Conservation (phyloP, 176 grass and related monocot genomes). For the Oryza australiensis region DNA sequence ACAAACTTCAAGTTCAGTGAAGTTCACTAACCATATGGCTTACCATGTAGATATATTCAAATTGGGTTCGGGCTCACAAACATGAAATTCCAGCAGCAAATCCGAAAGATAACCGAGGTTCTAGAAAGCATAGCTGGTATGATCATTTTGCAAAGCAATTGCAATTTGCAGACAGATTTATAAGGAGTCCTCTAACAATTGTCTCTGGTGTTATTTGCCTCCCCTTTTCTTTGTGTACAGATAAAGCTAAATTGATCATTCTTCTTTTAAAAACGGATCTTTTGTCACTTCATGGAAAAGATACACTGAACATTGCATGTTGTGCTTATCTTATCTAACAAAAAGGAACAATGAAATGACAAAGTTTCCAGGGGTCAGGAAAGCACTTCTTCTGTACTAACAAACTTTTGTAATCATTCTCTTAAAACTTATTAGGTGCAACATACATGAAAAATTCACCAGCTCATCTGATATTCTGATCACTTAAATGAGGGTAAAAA, state of each 20-base stretch:
- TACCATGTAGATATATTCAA: background rate
- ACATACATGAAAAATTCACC: background rate
- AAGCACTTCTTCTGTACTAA: background rate
- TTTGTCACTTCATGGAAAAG: slow-evolving; percentile 35
- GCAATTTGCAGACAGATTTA: background rate
- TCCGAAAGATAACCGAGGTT: background rate
- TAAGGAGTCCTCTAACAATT: slow-evolving; percentile 17
- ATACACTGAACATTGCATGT: slow-evolving; percentile 15
- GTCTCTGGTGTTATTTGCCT: background rate
- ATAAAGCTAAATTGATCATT: slow-evolving; percentile 34
- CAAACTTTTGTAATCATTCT: background rate
- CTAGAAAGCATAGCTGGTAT: slow-evolving; percentile 17
- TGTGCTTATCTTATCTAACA: slow-evolving; percentile 12
- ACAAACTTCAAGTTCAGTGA: background rate
- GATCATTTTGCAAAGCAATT: slow-evolving; percentile 25
- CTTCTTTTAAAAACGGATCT: slow-evolving; percentile 15
- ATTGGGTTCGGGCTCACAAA: background rate
- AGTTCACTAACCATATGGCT: background rate
- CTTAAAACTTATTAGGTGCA: background rate
- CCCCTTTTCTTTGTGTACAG: slow-evolving; percentile 37
- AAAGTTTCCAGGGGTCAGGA: background rate
- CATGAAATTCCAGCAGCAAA: background rate
- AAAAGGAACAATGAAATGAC: background rate
- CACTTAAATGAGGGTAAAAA: background rate
- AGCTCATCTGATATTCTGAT: background rate